A percentile compares a stretch with the other conserved stretches of the same genome.
phyloP scores from a whole-genome alignment of 2,329 filamentous ascomycete genomes.

The Alternaria rosae region DNA sequence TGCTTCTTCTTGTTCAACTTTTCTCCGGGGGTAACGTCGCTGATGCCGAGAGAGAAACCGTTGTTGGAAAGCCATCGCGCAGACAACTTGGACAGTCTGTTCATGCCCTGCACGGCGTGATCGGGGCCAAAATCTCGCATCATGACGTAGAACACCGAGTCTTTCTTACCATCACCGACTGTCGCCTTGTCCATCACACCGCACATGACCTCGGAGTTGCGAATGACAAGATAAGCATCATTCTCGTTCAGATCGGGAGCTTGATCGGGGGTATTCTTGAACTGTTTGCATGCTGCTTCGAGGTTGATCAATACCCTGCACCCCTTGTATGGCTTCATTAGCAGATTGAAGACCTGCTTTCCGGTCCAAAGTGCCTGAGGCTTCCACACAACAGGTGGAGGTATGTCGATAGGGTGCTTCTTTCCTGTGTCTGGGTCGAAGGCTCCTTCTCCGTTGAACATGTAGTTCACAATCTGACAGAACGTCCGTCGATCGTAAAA shows the following conservation, averaged over 20 bases:
- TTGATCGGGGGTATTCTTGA: slow-evolving; percentile 67
- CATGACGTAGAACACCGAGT: slow-evolving; percentile 96
- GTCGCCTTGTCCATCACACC: slow-evolving; percentile 98
- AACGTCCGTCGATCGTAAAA: slow-evolving; percentile 92
- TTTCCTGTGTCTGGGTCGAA: slow-evolving; percentile 56
- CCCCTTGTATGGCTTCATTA: slow-evolving; percentile 88
- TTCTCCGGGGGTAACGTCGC: slow-evolving; percentile 86
- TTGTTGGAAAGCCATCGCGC: slow-evolving; percentile 87
- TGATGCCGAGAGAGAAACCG: slow-evolving; percentile 95
- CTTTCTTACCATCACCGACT: slow-evolving; percentile 96
- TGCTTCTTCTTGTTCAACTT: slow-evolving; percentile 76
- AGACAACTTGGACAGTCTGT: slow-evolving; percentile 87
- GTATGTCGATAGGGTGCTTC: slow-evolving; percentile 76
- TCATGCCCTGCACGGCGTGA: slow-evolving; percentile 90
- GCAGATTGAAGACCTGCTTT: slow-evolving; percentile 92
- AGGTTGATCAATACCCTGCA: slow-evolving; percentile 87
- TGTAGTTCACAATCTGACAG: slow-evolving; percentile 88
- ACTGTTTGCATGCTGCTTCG: slow-evolving; percentile 90
- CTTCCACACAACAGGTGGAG: slow-evolving; percentile 84
- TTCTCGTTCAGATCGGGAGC: slow-evolving; percentile 77
- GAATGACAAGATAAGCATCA: slow-evolving; percentile 89
- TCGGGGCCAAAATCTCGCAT: slow-evolving; percentile 93
- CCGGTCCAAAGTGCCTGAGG: slow-evolving; percentile 92
- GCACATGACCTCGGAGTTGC: slow-evolving; percentile 97
- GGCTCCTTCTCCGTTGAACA: slow-evolving; percentile 76